These are phyloP conservation scores for Pythium dissotocum DNA, from an alignment of 352 stramenopile genomes.

Conservation along the genomic window DNA sequence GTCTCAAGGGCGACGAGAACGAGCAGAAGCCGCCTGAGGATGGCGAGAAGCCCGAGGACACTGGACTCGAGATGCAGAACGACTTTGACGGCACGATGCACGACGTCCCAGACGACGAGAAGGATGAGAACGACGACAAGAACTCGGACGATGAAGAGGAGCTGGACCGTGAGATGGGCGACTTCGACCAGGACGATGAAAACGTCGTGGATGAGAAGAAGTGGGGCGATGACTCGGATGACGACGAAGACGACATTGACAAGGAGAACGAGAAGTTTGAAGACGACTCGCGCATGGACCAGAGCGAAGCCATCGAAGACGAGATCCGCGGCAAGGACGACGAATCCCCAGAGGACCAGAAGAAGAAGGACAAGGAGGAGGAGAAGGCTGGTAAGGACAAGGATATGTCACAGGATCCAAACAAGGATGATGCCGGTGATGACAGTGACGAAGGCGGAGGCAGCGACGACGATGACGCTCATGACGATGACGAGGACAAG, in stretches of 20 bases:
- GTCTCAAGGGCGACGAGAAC: slow-evolving; percentile 92
- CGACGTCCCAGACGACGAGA: slow-evolving; percentile 94
- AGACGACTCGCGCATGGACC: slow-evolving; percentile 82
- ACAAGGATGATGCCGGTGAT: slow-evolving; percentile 51
- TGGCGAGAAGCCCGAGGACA: slow-evolving; percentile 82
- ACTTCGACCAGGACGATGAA: slow-evolving; percentile 95
- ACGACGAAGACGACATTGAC: slow-evolving; percentile 94
- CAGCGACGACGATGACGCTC: slow-evolving; percentile 59
- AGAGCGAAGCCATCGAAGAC: slow-evolving; percentile 76
- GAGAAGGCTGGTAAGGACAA: slow-evolving; percentile 59
- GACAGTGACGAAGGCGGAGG: slow-evolving; percentile 43
- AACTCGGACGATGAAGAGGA: slow-evolving; percentile 94
- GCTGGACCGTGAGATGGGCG: slow-evolving; percentile 99
- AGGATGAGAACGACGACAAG: slow-evolving; percentile 83
- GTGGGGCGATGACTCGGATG: slow-evolving; percentile 94
- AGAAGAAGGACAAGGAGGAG: slow-evolving; percentile 83
- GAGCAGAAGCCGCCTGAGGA: slow-evolving; percentile 67
- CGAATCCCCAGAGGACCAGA: slow-evolving; percentile 45
- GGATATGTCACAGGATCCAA: slow-evolving; percentile 64
- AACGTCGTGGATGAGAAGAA: slow-evolving; percentile 99
- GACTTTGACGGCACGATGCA: slow-evolving; percentile 99
- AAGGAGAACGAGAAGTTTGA: slow-evolving; percentile 96
- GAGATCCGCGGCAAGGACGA: slow-evolving; percentile 89
- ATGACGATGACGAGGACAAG: slow-evolving; percentile 47
- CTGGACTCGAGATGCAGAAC: slow-evolving; percentile 99